Percentiles rank a stretch among this genome's conserved stretches.
Evolutionary conservation across 805 yeast genomes (phyloP).

Genomic region (Barnettozyma sp.): DNA sequence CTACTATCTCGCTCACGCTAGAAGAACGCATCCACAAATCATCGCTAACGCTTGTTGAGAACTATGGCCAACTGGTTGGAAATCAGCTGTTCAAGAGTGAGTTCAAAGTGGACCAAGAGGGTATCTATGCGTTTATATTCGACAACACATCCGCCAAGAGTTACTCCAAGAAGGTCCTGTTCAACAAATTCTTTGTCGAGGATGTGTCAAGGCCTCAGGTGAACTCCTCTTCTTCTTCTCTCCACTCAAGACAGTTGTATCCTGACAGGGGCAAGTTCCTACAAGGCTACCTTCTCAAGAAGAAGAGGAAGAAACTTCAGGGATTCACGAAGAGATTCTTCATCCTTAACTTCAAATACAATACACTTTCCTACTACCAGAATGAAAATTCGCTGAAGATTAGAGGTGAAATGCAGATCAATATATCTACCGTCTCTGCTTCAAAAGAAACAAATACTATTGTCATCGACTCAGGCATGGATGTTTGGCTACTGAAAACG

Average conservation of each 20-base stretch:
- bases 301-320: conserved; percentile 76
- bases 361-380: conserved; percentile 74
- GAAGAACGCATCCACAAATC: conserved; percentile 52
- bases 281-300: conserved; percentile 74
- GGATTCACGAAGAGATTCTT: conserved; percentile 85
- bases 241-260: conserved; percentile 23
- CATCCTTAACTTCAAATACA: conserved; percentile 72
- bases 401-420: conserved; percentile 89
- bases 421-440: conserved; percentile 76
- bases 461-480: conserved; percentile 90
- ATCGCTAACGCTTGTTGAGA: conserved; percentile 44
- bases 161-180: conserved; percentile 71
- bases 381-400: conserved; percentile 64
- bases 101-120: conserved; percentile 52
- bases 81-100: conserved; percentile 59
- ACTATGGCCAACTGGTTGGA: conserved; percentile 51
- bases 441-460: conserved; percentile 60
- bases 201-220: conserved; percentile 9
- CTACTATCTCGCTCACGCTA: conserved; percentile 35
- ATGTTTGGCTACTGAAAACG: conserved; percentile 84
- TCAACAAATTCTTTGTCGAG: conserved; percentile 35
- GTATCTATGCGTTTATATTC: conserved; percentile 79
- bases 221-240: conserved; percentile 10
- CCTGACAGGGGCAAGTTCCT: conserved; percentile 63
- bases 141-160: conserved; percentile 89